These are phyloP conservation scores for Aspergillus coremiiformis DNA, from an alignment of 495 filamentous ascomycete genomes.

Conservation along the genomic window DNA sequence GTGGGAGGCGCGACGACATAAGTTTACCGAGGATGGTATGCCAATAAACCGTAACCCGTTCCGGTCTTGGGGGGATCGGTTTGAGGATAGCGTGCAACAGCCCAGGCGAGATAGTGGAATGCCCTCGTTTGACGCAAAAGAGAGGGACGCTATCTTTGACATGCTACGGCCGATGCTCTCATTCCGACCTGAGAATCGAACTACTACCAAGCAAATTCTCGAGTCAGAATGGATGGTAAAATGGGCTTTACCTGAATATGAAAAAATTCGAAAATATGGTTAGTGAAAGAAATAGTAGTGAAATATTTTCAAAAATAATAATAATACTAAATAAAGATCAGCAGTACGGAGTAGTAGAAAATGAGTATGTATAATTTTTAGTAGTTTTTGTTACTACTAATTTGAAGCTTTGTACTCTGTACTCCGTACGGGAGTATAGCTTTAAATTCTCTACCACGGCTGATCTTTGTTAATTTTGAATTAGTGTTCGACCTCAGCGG, in stretches of 20 bases:
- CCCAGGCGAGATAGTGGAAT: conserved; percentile 13
- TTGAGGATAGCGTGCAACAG: conserved; percentile 22
- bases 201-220: conserved; percentile 26
- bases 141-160: conserved; percentile 26
- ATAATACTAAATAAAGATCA: no score
- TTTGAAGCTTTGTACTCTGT: no score
- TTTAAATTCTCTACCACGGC: no score
- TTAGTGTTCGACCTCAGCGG: no score
- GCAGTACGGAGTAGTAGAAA: no score
- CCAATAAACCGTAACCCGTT: conserved; percentile 17
- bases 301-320: no score
- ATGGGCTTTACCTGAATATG: conserved; percentile 35
- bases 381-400: no score
- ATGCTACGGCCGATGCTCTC: conserved; percentile 37
- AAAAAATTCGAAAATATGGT: conserved; percentile 17
- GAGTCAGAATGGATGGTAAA: conserved; percentile 34
- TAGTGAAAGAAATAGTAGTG: no score
- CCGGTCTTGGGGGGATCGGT: conserved; percentile 22
- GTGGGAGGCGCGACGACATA: conserved; percentile 13
- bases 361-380: no score
- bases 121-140: conserved; percentile 15
- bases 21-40: conserved; percentile 15
- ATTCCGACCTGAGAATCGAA: conserved; percentile 32
- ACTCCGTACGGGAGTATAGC: no score
- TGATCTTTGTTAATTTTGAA: no score